Conservation (phyloP, 306 rosid species). For the Arachis hypogaea region DNA sequence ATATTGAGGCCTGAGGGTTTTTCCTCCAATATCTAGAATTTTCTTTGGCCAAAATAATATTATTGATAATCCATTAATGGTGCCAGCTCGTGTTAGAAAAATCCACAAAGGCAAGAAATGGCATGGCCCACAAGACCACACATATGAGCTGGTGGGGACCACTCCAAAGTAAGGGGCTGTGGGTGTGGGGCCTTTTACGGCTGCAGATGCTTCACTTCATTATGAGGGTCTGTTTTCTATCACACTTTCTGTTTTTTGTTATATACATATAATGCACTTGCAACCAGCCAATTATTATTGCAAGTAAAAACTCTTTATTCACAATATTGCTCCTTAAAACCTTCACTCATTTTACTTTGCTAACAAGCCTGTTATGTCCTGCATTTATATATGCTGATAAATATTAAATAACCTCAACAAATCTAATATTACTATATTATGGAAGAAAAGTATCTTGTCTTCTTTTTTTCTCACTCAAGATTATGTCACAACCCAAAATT, state of each 20-base stretch:
- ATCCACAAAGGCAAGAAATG: slow-evolving; percentile 37
- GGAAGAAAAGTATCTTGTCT: slow-evolving; percentile 13
- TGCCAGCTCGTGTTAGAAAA: slow-evolving; percentile 56
- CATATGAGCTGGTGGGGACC: slow-evolving; percentile 68
- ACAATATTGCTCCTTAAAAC: slow-evolving; percentile 19
- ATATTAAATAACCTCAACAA: slow-evolving; percentile 20
- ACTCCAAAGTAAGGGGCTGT: slow-evolving; percentile 46
- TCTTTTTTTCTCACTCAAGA: slow-evolving; percentile 3
- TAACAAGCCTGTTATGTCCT: slow-evolving; percentile 23
- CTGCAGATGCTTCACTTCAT: slow-evolving; percentile 63
- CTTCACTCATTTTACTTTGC: slow-evolving; percentile 36
- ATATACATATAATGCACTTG: not conserved
- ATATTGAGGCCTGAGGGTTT: too few species aligned
- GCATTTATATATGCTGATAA: slow-evolving; percentile 17
- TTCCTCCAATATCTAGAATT: slow-evolving; percentile 1
- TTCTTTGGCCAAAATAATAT: slow-evolving; percentile 12
- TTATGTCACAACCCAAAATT: not conserved
- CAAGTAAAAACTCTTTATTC: slow-evolving; percentile 25
- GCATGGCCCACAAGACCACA: slow-evolving; percentile 56
- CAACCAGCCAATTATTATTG: slow-evolving; percentile 29
- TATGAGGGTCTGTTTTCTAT: slow-evolving; percentile 43
- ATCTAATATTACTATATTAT: not conserved
- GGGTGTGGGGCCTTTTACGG: slow-evolving; percentile 51
- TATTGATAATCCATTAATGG: slow-evolving; percentile 30
- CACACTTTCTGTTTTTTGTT: slow-evolving; percentile 31